Evolutionary conservation across 495 filamentous ascomycete species (phyloP), one percentile per base, ranked within the genome.

Genomic region (Xylaria telfairii): DNA sequence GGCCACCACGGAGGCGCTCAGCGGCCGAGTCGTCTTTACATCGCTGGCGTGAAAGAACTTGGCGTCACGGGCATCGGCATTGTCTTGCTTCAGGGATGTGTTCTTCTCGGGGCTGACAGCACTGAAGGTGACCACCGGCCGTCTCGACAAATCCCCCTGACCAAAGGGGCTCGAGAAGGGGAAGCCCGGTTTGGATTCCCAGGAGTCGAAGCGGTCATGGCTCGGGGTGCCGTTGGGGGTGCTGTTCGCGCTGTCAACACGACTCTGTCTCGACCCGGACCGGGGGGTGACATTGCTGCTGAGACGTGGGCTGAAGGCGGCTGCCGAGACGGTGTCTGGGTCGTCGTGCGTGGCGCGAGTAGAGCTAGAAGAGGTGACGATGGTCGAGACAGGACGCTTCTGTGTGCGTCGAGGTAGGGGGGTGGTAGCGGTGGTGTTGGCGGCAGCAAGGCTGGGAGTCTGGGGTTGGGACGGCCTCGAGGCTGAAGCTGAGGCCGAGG

Each of bases 41-140:
- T 93, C 90, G 73, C 87, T 88, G 9, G 91, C 92, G 79, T 92
- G 91, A 75, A 95, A 94, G 82, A 95, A 94, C 79, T 90, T 91
- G 39, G 90, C 87, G 5, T 87, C 84, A 0, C 65, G 41, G 34
- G 78, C 67, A 53, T 70, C 71, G 53, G 66, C 26, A 19, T 8
- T 41, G 53, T 76, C 74, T 30, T 73, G 72, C 44, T 60, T 73
- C n/a, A 49, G 41, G 60, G 66, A 37, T 0, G 37, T 56, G 26
- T 59, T 56, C 37, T 51, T 30, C 13, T 76, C 75, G 34, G 74
- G 71, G 47, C 73, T 75, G 72, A 81, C 81, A 0, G 82, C 73
- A 51, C 70, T 77, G 30, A 85, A 80, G 41, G 78, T 80, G 59
- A 79, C 76, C 0, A 64, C 46, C 4, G 74, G 65, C 24, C 72